A percentile compares a stretch with the other conserved stretches of the same genome.
These are phyloP conservation scores for Syzygium aromaticum DNA, from an alignment of 345 rosid genomes.

Conservation along the genomic window DNA sequence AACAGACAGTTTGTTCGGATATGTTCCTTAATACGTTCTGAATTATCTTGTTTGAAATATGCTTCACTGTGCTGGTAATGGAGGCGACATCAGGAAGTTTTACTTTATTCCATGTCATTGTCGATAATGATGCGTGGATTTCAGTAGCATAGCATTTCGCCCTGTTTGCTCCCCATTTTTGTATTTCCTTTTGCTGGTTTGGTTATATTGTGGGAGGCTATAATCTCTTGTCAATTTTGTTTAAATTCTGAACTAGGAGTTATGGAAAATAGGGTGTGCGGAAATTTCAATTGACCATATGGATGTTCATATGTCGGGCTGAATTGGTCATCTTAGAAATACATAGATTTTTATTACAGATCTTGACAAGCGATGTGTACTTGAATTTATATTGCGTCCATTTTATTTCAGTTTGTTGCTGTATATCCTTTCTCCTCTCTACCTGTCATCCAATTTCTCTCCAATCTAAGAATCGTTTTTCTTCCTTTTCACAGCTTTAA, in stretches of 20 bases:
- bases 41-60: background rate
- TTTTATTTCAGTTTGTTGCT: background rate
- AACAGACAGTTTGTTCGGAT: background rate
- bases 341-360: background rate
- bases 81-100: background rate
- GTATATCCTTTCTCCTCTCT: background rate
- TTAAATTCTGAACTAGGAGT: background rate
- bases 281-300: background rate
- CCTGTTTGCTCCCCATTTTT: background rate
- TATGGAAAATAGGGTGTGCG: background rate
- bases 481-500: constrained; percentile 7
- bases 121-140: background rate
- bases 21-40: background rate
- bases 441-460: background rate
- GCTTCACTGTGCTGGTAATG: background rate
- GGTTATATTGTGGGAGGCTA: background rate
- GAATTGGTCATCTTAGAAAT: background rate
- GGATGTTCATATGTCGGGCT: background rate
- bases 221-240: background rate
- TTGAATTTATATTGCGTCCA: background rate
- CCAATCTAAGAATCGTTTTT: background rate
- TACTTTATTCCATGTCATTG: background rate
- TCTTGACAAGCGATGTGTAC: too few relatives aligned
- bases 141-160: background rate
- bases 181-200: background rate